Percentiles rank a stretch among this genome's conserved stretches.
Evolutionary conservation across 805 yeast species (phyloP).

Genomic region (Wickerhamomyces pijperi): DNA sequence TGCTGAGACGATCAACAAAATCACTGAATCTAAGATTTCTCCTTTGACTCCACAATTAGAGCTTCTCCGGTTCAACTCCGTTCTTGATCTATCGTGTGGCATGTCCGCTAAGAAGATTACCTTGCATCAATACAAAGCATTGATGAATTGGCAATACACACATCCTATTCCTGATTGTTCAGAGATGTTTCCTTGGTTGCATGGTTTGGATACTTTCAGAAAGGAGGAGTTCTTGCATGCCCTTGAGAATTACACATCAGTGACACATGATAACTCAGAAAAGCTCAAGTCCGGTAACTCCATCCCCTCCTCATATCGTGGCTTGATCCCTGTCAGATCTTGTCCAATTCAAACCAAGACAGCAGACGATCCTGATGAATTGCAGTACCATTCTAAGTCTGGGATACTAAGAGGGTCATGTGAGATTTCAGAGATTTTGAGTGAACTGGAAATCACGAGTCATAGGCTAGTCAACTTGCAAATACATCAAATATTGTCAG

Average conservation of each 20-base stretch:
- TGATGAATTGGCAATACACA: constrained; percentile 14
- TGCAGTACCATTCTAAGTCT: constrained; percentile 14
- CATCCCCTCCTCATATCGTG: constrained; percentile 8
- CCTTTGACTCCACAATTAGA: constrained; percentile 13
- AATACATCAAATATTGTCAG: too few relatives aligned
- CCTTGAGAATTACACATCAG: constrained; percentile 13
- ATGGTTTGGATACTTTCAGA: constrained; percentile 35
- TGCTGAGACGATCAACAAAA: not conserved
- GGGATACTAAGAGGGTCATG: constrained; percentile 46
- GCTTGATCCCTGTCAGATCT: constrained; percentile 18
- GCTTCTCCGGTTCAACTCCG: constrained; percentile 10
- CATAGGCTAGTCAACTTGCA: too few relatives aligned
- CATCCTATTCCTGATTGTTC: constrained; percentile 50
- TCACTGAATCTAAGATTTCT: constrained; percentile 5
- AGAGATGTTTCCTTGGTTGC: constrained; percentile 82
- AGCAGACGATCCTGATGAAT: constrained; percentile 14
- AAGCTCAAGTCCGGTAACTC: constrained; percentile 13
- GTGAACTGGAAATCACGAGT: constrained; percentile 26
- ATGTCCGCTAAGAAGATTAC: constrained; percentile 13
- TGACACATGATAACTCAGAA: constrained; percentile 13
- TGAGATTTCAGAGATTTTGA: constrained; percentile 40
- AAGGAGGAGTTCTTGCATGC: constrained; percentile 15
- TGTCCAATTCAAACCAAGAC: constrained; percentile 19
- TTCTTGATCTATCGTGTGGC: constrained; percentile 4
- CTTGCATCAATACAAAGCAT: constrained; percentile 10